Percentiles rank a stretch among this genome's conserved stretches.
Evolutionary conservation across 495 filamentous ascomycete species (phyloP).

Genomic region (Ascobolus immersus): DNA sequence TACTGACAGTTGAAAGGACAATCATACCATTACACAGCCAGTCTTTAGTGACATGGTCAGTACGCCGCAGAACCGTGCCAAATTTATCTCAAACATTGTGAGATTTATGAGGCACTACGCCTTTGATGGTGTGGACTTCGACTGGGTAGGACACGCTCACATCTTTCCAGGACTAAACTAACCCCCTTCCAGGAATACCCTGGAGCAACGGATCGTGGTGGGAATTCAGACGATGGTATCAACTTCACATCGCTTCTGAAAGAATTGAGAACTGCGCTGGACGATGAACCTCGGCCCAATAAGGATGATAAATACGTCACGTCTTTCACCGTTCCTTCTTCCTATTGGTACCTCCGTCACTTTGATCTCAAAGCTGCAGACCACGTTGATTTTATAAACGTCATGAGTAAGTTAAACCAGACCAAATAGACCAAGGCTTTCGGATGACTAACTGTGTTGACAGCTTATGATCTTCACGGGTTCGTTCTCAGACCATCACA

Average conservation of each 20-base stretch:
- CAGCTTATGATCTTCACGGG: too few species aligned
- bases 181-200: conserved; percentile 31
- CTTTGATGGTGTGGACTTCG: conserved; percentile 28
- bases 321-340: conserved; percentile 21
- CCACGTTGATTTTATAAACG: conserved; percentile 26
- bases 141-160: background rate
- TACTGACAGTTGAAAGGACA: too few species aligned
- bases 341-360: conserved; percentile 28
- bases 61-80: conserved; percentile 12
- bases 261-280: conserved; percentile 14
- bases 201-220: conserved; percentile 22
- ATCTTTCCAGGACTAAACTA: too few species aligned
- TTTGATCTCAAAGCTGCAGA: conserved; percentile 23
- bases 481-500: too few species aligned
- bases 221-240: conserved; percentile 16
- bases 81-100: conserved; percentile 21
- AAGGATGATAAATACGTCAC: conserved; percentile 17
- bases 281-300: too few species aligned
- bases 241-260: conserved; percentile 23
- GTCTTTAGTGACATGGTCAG: conserved; percentile 17
- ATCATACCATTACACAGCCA: conserved; percentile 16
- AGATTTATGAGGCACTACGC: conserved; percentile 21
- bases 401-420: too few species aligned
- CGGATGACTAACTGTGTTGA: too few species aligned
- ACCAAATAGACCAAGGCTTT: too few species aligned